These are phyloP conservation scores for Curvularia spicifera DNA, from an alignment of 2,329 filamentous ascomycete species.

Conservation along the genomic window DNA sequence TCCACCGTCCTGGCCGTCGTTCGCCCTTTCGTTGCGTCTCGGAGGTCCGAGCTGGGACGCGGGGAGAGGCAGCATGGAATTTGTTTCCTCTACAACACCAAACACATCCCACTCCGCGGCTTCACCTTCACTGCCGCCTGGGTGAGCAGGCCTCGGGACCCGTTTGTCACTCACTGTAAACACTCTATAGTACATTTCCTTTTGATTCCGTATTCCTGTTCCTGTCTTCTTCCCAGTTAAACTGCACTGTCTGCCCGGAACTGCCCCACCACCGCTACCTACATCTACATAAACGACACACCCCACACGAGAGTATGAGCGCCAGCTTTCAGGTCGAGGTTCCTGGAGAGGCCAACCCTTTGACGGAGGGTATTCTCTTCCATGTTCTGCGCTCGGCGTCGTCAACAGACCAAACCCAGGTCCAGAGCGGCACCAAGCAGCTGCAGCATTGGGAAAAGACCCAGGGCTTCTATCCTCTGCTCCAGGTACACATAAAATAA, in stretches of 20 bases:
- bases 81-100: slow-evolving; percentile 8
- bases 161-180: not conserved
- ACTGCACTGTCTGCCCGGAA: not conserved
- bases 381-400: slow-evolving; percentile 58
- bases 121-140: slow-evolving; percentile 27
- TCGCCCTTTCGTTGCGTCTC: slow-evolving; percentile 13
- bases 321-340: slow-evolving; percentile 63
- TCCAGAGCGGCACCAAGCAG: slow-evolving; percentile 61
- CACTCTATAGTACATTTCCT: not conserved
- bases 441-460: slow-evolving; percentile 59
- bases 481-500: slow-evolving; percentile 45
- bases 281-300: not conserved
- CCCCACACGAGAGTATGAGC: slow-evolving; percentile 32
- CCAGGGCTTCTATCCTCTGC: slow-evolving; percentile 56
- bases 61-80: slow-evolving; percentile 27
- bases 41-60: slow-evolving; percentile 27
- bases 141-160: slow-evolving; percentile 36
- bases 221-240: not conserved
- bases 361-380: slow-evolving; percentile 56
- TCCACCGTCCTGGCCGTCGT: not conserved
- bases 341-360: slow-evolving; percentile 74
- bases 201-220: not conserved
- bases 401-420: slow-evolving; percentile 56
- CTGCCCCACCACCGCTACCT: slow-evolving; percentile 24
- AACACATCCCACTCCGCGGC: slow-evolving; percentile 22